These are phyloP conservation scores for Podila clonocystis DNA, from an alignment of 192 early-diverging fungal genomes.

Conservation along the genomic window DNA sequence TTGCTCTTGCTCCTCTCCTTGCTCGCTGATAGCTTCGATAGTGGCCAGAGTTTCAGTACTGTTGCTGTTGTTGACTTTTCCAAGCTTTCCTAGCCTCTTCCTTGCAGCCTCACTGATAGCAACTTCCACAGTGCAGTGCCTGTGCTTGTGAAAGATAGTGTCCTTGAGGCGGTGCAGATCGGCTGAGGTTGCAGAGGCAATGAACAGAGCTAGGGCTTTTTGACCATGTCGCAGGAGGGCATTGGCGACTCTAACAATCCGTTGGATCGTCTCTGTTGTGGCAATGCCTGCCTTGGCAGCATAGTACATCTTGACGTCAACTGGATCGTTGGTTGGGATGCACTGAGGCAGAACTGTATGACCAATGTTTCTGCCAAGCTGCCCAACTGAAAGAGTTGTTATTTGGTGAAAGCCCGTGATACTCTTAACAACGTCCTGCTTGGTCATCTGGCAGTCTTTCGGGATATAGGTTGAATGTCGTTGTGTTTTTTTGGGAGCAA, in stretches of 20 bases:
- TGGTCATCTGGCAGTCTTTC: too few species aligned
- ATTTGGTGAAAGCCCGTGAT: not conserved
- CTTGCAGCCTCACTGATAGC: not conserved
- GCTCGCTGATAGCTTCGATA: not conserved
- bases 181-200: not conserved
- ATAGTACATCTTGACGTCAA: not conserved
- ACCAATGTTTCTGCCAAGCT: not conserved
- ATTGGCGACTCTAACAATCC: not conserved
- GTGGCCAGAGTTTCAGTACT: too few species aligned
- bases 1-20: not conserved
- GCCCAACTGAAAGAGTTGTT: not conserved
- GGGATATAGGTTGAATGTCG: too few species aligned
- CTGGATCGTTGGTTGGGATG: not conserved
- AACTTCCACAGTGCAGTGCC: not conserved
- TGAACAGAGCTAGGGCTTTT: not conserved
- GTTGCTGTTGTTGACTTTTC: too few species aligned
- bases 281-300: not conserved
- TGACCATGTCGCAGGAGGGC: not conserved
- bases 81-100: not conserved
- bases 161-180: slow-evolving; percentile 1
- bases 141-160: not conserved
- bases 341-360: not conserved
- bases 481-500: too few species aligned
- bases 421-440: not conserved
- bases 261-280: not conserved